phyloP scores from a whole-genome alignment of 306 rosid species.

The Cucurbita ficifolia region DNA sequence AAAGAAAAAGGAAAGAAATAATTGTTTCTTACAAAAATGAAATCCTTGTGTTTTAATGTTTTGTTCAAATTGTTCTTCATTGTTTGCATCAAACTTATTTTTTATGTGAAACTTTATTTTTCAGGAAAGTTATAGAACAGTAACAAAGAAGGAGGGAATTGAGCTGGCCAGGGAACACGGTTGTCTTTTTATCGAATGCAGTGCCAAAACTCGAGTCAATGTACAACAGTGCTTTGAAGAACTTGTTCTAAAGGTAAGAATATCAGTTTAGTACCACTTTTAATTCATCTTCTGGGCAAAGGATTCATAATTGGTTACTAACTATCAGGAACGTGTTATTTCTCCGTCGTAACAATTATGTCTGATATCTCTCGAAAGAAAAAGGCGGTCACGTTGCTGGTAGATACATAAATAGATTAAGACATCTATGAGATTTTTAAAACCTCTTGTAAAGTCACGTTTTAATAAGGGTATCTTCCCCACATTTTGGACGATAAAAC shows the following conservation, averaged over 20 bases:
- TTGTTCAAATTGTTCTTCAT: not conserved
- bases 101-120: not conserved
- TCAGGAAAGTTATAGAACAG: slow-evolving; percentile 74
- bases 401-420: not conserved
- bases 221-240: slow-evolving; percentile 96
- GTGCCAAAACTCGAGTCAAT: slow-evolving; percentile 95
- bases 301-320: slow-evolving; percentile 6
- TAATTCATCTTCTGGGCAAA: not conserved
- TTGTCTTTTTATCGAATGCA: slow-evolving; percentile 84
- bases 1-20: too few relatives aligned
- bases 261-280: not conserved
- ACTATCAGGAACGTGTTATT: not conserved
- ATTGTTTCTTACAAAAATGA: not conserved
- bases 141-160: slow-evolving; percentile 85
- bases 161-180: slow-evolving; percentile 83
- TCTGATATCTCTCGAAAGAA: not conserved
- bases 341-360: not conserved
- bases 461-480: not conserved
- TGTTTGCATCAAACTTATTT: not conserved
- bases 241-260: slow-evolving; percentile 74
- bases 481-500: not conserved
- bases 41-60: not conserved
- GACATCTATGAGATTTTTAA: not conserved
- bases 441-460: not conserved
- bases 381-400: not conserved